These are phyloP conservation scores for Coemansia sp. DNA, from an alignment of 192 early-diverging fungal species.

Conservation along the genomic window DNA sequence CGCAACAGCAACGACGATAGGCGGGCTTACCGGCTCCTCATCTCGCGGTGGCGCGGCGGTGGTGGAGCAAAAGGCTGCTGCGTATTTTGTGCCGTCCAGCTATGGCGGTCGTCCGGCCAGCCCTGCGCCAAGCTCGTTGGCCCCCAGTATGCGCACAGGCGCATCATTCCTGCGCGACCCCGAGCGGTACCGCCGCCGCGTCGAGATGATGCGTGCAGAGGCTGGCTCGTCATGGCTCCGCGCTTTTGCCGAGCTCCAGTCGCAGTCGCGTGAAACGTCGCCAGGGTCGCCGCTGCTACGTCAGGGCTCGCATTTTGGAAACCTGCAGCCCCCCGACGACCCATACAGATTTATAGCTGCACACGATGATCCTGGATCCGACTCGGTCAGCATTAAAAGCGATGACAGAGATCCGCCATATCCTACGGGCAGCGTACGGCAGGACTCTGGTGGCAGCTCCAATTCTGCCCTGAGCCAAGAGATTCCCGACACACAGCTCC, in stretches of 20 bases:
- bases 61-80: not conserved
- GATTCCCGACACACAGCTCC: slow-evolving; percentile 30
- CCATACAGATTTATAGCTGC: not conserved
- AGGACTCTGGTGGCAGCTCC: not conserved
- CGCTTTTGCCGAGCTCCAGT: slow-evolving; percentile 54
- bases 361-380: not conserved
- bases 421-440: not conserved
- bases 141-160: slow-evolving; percentile 28
- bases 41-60: not conserved
- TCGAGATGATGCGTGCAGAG: slow-evolving; percentile 58
- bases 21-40: slow-evolving; percentile 1
- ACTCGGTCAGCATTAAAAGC: not conserved
- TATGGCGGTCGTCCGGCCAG: slow-evolving; percentile 27
- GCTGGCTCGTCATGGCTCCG: slow-evolving; percentile 54
- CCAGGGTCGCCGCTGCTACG: slow-evolving; percentile 2
- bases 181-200: slow-evolving; percentile 48
- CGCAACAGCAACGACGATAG: slow-evolving; percentile 31
- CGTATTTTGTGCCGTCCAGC: slow-evolving; percentile 40
- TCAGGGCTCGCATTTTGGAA: slow-evolving; percentile 23
- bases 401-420: not conserved
- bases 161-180: slow-evolving; percentile 30
- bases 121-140: slow-evolving; percentile 22
- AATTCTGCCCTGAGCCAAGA: not conserved
- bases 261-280: slow-evolving; percentile 20
- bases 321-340: not conserved